Base-by-base conservation (phyloP, 352 stramenopile species). In the Phytophthora uliginosa region DNA sequence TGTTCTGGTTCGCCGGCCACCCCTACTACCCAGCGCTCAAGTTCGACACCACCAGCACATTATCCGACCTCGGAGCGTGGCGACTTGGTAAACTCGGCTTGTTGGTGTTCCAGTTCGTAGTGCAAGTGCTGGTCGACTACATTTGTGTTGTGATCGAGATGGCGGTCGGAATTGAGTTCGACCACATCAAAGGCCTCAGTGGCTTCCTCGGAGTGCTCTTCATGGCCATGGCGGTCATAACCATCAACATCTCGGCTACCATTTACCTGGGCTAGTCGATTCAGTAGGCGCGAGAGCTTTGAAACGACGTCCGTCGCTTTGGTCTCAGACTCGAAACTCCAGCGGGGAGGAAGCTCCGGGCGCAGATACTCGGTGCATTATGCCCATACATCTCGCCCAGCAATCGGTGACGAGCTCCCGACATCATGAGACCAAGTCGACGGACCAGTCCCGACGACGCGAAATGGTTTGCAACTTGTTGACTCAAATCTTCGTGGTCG, bases 401-500 rank as follows among this genome's bases (percentile, higher is more conserved):
- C 47, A 42, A 7, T 15, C 34, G 6, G 45, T 48, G 33, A 10
- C 34, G n/a, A 61, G n/a, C 20, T 48, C 38, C 33, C 56, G 47
- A 17, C 22, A 31, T 47, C 48, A 63, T 55, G 58, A 69, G 20
- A 48, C 45, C 26, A 58, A 36, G 10, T 53, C 59, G 7, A 55
- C 34, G 9, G 60, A 75, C n/a, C 36, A 45, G 5, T 57, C 66
- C 17, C 53, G 64, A 33, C 67, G 62, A 3, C 63, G 64, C 24
- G 68, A 80, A 56, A 69, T 66, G 33, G 61, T 76, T 4, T 76
- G 76, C 51, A 73, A 84, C 28, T 42, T 91, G 24, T 68, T 93
- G 54, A 69, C 71, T 4, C 83, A 89, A 63, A 89, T 93, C 58
- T 79, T 83, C 51, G 50, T 63, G 1, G 54, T 73, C 1, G 85